Base-by-base conservation (phyloP, 805 yeast species). In the Tetrapisispora nanseiensis region DNA sequence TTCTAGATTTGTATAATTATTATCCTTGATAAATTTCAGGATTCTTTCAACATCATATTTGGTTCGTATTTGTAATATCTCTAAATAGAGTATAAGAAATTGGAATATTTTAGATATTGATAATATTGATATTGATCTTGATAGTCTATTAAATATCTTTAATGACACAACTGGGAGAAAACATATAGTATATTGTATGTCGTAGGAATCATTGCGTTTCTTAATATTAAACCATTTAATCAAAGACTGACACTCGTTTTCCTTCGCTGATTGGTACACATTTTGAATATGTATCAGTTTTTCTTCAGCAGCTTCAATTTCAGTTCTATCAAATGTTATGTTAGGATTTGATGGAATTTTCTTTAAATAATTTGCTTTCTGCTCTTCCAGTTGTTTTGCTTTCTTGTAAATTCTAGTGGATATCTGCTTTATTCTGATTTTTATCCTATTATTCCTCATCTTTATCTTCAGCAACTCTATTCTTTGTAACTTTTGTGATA, bases 161-260 rank as follows among this genome's bases (percentile, higher is more conserved):
- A 54, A 38, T 6, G 61, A 55, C 6, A 58, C 40, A 11, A 58
- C 45, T 2, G 61, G 61, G 26, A 52, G 52, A 34, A 54, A 56
- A 4, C 51, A 44, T 8, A 56, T 41, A 1, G 59, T 45, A 40
- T 46, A 58, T 12, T 56, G 55, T 21, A 55, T 41, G 11, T 52
- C 54, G 26, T 46, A 46, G 8, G 57, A 49, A 21, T 50, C 50
- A 35, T 35, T 23, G 13, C 53, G 28, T 30, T 49, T 51, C 6
- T 46, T 47, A 11, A 57, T 42, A 1, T 47, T 43, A 41, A 54
- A 57, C 54, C 58, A 52, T 12, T 47, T 39, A 19, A 45, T 47
- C 21, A 57, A 40, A 9, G 46, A 44, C 15, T 47, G 44, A 21
- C 37, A 38, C 34, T 51, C 48, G 20, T 18, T 24, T 12, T 46